Evolutionary conservation across 495 filamentous ascomycete genomes (phyloP).

Genomic region (Parachaetomium inaequale): DNA sequence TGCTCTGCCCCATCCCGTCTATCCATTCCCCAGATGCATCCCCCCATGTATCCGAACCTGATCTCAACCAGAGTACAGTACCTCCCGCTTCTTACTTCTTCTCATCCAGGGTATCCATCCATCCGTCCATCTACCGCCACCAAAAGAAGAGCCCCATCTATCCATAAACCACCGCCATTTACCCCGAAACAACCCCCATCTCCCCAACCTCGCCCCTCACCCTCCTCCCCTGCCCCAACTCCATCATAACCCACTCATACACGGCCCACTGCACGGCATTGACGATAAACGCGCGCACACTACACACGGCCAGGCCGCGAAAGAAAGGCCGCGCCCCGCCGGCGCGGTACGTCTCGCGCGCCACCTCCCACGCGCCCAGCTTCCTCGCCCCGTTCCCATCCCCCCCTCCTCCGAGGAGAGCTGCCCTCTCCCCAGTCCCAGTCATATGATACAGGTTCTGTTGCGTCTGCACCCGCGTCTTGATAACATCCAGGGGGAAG

Average conservation of each 20-base stretch:
- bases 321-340: slow-evolving; percentile 71
- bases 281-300: slow-evolving; percentile 77
- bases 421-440: slow-evolving; percentile 31
- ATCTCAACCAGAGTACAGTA: background rate
- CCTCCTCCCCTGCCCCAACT: slow-evolving; percentile 37
- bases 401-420: slow-evolving; percentile 20
- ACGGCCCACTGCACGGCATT: slow-evolving; percentile 80
- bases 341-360: slow-evolving; percentile 57
- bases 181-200: background rate
- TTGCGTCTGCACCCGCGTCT: slow-evolving; percentile 79
- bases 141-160: background rate
- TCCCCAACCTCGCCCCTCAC: background rate
- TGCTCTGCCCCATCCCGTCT: background rate
- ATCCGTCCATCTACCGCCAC: background rate
- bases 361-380: slow-evolving; percentile 57
- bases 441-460: background rate
- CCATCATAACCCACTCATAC: slow-evolving; percentile 77
- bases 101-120: background rate
- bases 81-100: background rate
- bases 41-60: too few species aligned
- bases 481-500: slow-evolving; percentile 85
- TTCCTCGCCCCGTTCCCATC: too few species aligned
- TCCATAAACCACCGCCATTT: background rate
- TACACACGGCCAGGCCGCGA: slow-evolving; percentile 73
- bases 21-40: too few species aligned